Conservation (phyloP, 1,284 basidiomycete genomes). For the Golubevia sp. region DNA sequence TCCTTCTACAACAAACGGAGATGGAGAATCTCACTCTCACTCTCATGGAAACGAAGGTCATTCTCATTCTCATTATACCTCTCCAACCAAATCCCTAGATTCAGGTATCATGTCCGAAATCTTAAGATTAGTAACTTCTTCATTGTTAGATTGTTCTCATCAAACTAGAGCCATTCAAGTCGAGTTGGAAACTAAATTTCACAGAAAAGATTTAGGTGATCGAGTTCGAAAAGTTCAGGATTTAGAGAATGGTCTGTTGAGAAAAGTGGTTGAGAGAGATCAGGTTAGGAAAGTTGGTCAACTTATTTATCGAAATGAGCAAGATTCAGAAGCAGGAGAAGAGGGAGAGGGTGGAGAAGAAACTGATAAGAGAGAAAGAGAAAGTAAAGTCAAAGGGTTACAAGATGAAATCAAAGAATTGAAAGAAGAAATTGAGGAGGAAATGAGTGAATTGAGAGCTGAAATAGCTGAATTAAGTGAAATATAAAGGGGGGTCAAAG, state of each 20-base stretch:
- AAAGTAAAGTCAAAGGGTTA: slow-evolving; percentile 5
- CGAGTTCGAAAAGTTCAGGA: slow-evolving; percentile 22
- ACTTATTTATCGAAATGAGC: not conserved
- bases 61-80: not conserved
- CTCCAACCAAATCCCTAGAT: not conserved
- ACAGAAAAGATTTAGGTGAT: slow-evolving; percentile 8
- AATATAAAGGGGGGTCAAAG: no score
- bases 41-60: not conserved
- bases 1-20: not conserved
- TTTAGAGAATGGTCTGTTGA: slow-evolving; percentile 22
- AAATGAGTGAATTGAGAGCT: slow-evolving; percentile 32
- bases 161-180: slow-evolving; percentile 22
- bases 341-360: not conserved
- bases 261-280: slow-evolving; percentile 22
- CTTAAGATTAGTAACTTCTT: slow-evolving; percentile 31
- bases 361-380: not conserved
- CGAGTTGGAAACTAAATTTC: slow-evolving; percentile 16
- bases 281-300: slow-evolving; percentile 16
- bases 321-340: not conserved
- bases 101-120: slow-evolving; percentile 25
- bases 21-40: not conserved
- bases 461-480: slow-evolving; percentile 30
- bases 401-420: slow-evolving; percentile 7
- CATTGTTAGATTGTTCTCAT: slow-evolving; percentile 32
- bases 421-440: slow-evolving; percentile 17